Evolutionary conservation across 73 alveolate genomes (phyloP), one percentile per base, ranked within the genome.

Genomic region (Blepharisma japonicum): DNA sequence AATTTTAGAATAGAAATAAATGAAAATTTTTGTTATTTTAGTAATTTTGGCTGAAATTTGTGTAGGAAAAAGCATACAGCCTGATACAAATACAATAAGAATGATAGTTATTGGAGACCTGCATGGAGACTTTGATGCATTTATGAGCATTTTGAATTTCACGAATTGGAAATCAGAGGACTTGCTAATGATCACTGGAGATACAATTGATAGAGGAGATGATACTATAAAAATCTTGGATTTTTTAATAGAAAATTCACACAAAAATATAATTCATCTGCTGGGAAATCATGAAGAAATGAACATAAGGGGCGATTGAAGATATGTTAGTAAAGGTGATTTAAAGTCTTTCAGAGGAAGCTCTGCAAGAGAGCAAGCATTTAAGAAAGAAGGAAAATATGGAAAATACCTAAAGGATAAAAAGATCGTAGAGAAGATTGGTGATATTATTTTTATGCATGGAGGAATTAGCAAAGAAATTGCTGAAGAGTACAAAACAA

Each of bases 21-120:
- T 32, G 42, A 32, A 32, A 32, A 32, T 1, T 1, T 32, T 32
- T 1, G 3, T 32, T 32, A 32, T 32, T 32, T 32, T 32, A 32
- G 42, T 0, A 3, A 1, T 32, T 32, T 32, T 32, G 3, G 42
- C 42, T 32, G 42, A 3, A 32, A 32, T 32, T 32, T 32, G 3
- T 32, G 42, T 3, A 32, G 42, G 42, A 32, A 32, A 32, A 32
- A 32, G 42, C 42, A 32, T 32, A 32, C 42, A 32, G 42, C 42
- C 42, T 1, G 0, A 32, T 32, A 32, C 0, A 32, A 32, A 32
- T 3, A 32, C 42, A 32, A 32, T 3, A 0, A 51, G 66, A 4
- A 51, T 18, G 66, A 51, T 51, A 14, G 21, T 51, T 18, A 51
- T 51, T 51, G 66, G 66, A 51, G 66, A 51, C 66, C 21, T 51